Evolutionary conservation across 2,329 filamentous ascomycete species (phyloP).

Genomic region (Dactylellina sp.): DNA sequence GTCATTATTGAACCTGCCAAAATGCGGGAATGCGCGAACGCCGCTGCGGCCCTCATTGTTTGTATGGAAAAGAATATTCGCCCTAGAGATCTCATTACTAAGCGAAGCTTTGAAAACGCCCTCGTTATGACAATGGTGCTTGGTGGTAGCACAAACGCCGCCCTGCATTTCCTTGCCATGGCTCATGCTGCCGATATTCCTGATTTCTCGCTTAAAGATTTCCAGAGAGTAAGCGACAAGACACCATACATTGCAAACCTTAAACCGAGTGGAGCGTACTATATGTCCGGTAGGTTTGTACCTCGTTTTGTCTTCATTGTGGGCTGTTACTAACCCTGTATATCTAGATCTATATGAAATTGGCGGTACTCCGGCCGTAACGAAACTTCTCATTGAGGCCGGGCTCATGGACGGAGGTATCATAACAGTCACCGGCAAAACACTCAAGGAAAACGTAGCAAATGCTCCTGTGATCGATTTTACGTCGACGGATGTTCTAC

Average conservation of each 20-base stretch:
- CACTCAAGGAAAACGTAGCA: constrained; percentile 82
- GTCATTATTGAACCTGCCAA: constrained; percentile 72
- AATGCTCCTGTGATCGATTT: constrained; percentile 78
- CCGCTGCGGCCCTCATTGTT: constrained; percentile 78
- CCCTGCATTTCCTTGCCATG: constrained; percentile 91
- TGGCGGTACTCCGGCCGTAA: constrained; percentile 84
- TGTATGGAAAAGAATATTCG: constrained; percentile 87
- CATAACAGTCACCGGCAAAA: constrained; percentile 84
- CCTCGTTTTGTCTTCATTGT: background rate
- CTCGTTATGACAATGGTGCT: constrained; percentile 90
- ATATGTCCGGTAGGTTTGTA: constrained; percentile 70
- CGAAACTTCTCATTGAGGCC: constrained; percentile 84
- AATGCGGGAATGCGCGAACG: constrained; percentile 85
- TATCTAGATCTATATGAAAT: constrained; percentile 80
- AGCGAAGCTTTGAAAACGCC: constrained; percentile 85
- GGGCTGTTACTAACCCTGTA: background rate
- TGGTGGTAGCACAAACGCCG: constrained; percentile 89
- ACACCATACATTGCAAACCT: constrained; percentile 89
- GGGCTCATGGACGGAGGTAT: constrained; percentile 81
- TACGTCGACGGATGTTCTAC: constrained; percentile 74
- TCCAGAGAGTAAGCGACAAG: constrained; percentile 82
- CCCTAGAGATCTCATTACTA: constrained; percentile 82
- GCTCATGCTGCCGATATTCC: constrained; percentile 81
- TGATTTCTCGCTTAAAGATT: constrained; percentile 81
- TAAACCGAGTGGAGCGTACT: constrained; percentile 83